Evolutionary conservation across 169 alveolate genomes (phyloP), one percentile per base, ranked within the genome.

Genomic region (Cystoisospora suis): DNA sequence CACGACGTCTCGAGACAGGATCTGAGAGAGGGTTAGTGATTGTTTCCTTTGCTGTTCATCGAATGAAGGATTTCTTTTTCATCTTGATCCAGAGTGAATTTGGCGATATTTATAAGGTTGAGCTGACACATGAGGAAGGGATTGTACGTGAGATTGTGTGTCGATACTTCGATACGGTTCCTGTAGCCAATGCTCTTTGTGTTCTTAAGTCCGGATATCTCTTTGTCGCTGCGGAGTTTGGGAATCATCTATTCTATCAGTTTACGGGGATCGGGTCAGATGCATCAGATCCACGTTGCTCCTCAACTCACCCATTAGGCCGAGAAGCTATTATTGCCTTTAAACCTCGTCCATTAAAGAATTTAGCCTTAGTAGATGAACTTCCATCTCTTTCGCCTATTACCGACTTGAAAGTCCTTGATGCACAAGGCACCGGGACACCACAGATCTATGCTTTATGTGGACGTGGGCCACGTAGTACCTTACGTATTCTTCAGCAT

Each of bases 101-200:
- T 56, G 99, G 99, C n/a, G 99, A 98, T 91, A 86, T 98, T 5
- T 97, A 97, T 92, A 97, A 98, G 94, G 95, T 97, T 44, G 97
- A 96, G 32, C 49, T 97, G 75, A 86, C 94, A 32, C 97, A 96
- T 87, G 97, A 96, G 42, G 99, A 97, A 69, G 98, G 97, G 12
- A 80, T 94, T 3, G 98, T 97, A 45, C 94, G 94, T 53, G 98
- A 97, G 92, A 90, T 97, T 75, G 97, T 81, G 29, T 89, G 97
- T 46, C 93, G 98, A 85, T 99, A 99, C 95, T 99, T 98, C 90
- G 99, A 99, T 95, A 97, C 99, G 29, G 98, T 99, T 53, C 98
- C 99, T 1, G 96, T 98, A 32, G 96, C 94, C 47, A 90, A 89
- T 56, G 94, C 99, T 34, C 94, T 99, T 40, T 97, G 99, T 92